A percentile compares a stretch with the other conserved stretches of the same genome.
These are phyloP conservation scores for Filobasidium uniguttulatum DNA, from an alignment of 1,284 basidiomycete genomes.

Conservation along the genomic window DNA sequence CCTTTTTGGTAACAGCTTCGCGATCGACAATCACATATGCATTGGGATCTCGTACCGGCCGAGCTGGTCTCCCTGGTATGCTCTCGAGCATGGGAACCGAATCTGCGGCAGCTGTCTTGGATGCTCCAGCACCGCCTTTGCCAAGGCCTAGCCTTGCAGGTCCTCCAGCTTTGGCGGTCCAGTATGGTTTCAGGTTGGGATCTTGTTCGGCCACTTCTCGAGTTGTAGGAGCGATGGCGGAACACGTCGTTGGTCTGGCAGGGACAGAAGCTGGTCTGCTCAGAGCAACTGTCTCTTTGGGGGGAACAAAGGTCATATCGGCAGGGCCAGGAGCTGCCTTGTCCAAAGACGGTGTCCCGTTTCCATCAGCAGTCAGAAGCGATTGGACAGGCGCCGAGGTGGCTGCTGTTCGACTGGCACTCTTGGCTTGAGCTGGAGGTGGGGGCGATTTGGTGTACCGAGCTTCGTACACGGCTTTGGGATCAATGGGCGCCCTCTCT, in stretches of 20 bases:
- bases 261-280: no score
- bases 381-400: not conserved
- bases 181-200: constrained; percentile 3
- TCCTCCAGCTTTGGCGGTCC: not conserved
- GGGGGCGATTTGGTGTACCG: not conserved
- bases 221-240: not conserved
- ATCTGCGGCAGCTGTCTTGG: not conserved
- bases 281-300: no score
- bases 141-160: not conserved
- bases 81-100: not conserved
- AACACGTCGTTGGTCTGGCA: no score
- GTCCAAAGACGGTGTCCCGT: no score
- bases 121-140: not conserved
- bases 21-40: constrained; percentile 2
- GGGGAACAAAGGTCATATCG: constrained; percentile 1
- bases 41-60: not conserved
- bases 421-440: not conserved
- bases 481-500: constrained; percentile 12
- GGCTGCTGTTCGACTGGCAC: not conserved
- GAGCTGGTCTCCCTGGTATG: not conserved
- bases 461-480: constrained; percentile 10
- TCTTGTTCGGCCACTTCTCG: not conserved
- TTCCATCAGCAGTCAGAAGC: no score
- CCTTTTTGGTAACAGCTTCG: constrained; percentile 4
- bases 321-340: no score